Evolutionary conservation across 2,329 filamentous ascomycete species (phyloP).

Genomic region (Aspergillus eucalypticola): DNA sequence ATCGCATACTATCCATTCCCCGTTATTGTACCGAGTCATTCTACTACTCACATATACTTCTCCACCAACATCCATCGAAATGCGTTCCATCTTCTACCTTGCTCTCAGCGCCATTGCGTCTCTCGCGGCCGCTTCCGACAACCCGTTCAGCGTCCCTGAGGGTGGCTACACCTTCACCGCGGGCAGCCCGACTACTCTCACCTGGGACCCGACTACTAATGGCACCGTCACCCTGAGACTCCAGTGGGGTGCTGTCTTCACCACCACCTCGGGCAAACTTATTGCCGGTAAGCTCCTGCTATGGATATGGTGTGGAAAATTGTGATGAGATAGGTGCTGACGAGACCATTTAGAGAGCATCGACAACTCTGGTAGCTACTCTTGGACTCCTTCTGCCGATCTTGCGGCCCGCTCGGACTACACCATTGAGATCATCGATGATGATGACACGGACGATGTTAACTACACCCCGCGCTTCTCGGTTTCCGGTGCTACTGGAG

Average conservation of each 20-base stretch:
- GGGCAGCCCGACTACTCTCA: constrained; percentile 49
- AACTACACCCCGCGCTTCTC: constrained; percentile 58
- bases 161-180: constrained; percentile 48
- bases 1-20: constrained; percentile 4
- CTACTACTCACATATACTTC: constrained; percentile 1
- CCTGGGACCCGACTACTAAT: constrained; percentile 52
- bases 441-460: constrained; percentile 43
- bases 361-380: constrained; percentile 52
- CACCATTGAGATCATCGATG: constrained; percentile 56
- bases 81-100: constrained; percentile 48
- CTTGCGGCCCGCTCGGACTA: constrained; percentile 50
- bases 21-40: constrained; percentile 9
- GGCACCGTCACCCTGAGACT: constrained; percentile 56
- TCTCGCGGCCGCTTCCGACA: constrained; percentile 45
- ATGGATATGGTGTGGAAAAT: neutral
- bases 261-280: constrained; percentile 42
- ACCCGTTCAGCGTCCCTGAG: constrained; percentile 51
- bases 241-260: constrained; percentile 45
- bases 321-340: constrained; percentile 11
- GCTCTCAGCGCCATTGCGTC: constrained; percentile 49
- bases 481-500: constrained; percentile 47
- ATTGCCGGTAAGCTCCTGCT: constrained; percentile 46
- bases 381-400: constrained; percentile 47
- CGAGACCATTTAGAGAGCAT: constrained; percentile 42
- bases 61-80: constrained; percentile 31